Evolutionary conservation across 2,329 filamentous ascomycete genomes (phyloP), one percentile per base, ranked within the genome.

Genomic region (Penicillium sp.): DNA sequence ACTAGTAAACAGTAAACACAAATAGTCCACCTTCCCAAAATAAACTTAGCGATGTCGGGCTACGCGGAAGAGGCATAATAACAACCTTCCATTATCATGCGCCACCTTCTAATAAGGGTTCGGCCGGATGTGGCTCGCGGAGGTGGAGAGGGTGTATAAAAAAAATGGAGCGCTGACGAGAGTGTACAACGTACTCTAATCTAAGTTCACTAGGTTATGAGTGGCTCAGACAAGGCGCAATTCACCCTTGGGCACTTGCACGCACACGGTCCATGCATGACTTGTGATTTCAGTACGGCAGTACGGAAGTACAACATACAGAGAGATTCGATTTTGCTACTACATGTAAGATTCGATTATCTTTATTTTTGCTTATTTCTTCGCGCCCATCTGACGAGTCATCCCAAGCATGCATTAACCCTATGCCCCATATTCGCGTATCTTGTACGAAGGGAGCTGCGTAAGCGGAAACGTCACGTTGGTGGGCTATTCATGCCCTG

Each of bases 391-490:
- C 31, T 23, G 15, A 9, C 21, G n/a, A n/a, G n/a, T n/a, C n/a
- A n/a, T 31, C 6, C 13, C n/a, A 42, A 42, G 29, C 35, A 33
- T 13, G 25, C 43, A 42, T n/a, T 9, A n/a, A 21, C 38, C 25
- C 19, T 21, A 23, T 31, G 8, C 4, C 10, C 10, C 9, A 37
- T 23, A 23, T 31, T 49, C 51, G 56, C 50, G 50, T 42, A 13
- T 40, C 10, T 17, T 19, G 27, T 9, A 31, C 21, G 15, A 38
- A 41, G 13, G 9, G 35, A 48, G 57, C 56, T 67, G 65, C 65
- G 65, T 67, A 63, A 67, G 58, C 63, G 5, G 38, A 67, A 63
- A 61, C 64, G 64, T 66, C 64, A 67, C 56, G 43, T 54, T 38
- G 41, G 47, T 25, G 47, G 56, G 25, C 40, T 38, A 23, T 48